phyloP scores from a whole-genome alignment of 257 asterid species.

The Nicotiana obtusifolia region DNA sequence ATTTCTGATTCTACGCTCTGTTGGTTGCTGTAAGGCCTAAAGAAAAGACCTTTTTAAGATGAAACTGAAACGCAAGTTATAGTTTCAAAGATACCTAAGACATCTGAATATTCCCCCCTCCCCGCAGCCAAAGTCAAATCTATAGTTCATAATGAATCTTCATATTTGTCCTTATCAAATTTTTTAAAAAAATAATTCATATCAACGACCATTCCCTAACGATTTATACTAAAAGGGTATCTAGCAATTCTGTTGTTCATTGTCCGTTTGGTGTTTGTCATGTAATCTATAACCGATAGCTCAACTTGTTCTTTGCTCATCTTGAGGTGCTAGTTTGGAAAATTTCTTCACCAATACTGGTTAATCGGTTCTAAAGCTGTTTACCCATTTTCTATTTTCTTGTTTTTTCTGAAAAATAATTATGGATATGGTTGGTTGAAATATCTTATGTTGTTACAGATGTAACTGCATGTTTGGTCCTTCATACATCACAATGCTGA shows the following conservation, averaged over 20 bases:
- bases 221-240: background rate
- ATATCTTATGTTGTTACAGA: background rate
- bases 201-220: background rate
- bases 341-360: background rate
- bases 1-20: background rate
- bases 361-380: background rate
- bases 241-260: background rate
- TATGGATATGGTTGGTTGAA: background rate
- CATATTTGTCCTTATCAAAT: background rate
- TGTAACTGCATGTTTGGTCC: background rate
- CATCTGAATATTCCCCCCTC: background rate
- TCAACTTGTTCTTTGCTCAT: background rate
- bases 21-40: background rate
- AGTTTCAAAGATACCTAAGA: background rate
- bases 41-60: background rate
- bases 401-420: background rate
- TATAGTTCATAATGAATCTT: background rate
- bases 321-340: background rate
- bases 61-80: background rate
- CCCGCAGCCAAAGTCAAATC: background rate
- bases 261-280: background rate
- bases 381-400: background rate
- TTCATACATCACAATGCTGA: background rate
- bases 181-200: background rate
- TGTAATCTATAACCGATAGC: background rate